Conservation (phyloP, 805 yeast species). For the Barnettozyma wickerhamii region DNA sequence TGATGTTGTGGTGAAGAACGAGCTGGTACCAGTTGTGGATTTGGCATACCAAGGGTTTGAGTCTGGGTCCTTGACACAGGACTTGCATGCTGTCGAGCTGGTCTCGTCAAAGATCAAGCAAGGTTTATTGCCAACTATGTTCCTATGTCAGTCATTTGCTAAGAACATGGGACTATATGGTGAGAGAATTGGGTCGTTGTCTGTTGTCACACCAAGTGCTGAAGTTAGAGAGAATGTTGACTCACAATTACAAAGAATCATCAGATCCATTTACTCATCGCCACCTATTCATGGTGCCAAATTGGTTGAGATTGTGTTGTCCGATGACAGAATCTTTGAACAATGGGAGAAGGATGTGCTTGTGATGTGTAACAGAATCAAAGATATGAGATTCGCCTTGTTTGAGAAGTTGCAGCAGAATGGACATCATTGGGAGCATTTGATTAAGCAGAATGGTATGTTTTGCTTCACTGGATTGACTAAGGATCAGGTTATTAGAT, state of each 20-base stretch:
- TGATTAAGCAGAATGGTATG: slow-evolving; percentile 92
- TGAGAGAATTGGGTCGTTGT: slow-evolving; percentile 86
- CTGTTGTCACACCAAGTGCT: slow-evolving; percentile 53
- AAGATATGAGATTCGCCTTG: slow-evolving; percentile 62
- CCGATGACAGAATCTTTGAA: slow-evolving; percentile 49
- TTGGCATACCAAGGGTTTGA: slow-evolving; percentile 96
- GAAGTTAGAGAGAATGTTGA: slow-evolving; percentile 49
- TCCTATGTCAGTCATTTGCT: slow-evolving; percentile 87
- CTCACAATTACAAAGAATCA: slow-evolving; percentile 78
- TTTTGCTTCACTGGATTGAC: slow-evolving; percentile 86
- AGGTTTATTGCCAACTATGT: slow-evolving; percentile 45
- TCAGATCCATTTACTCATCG: slow-evolving; percentile 85
- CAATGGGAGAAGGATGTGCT: slow-evolving; percentile 84
- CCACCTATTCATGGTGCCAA: slow-evolving; percentile 95
- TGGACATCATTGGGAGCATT: slow-evolving; percentile 77
- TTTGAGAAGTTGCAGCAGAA: slow-evolving; percentile 53
- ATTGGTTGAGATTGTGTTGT: slow-evolving; percentile 74
- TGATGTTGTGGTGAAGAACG: slow-evolving; percentile 51
- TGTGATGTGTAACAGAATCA: slow-evolving; percentile 74
- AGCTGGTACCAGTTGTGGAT: slow-evolving; percentile 79
- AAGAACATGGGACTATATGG: slow-evolving; percentile 95
- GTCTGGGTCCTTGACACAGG: slow-evolving; percentile 75
- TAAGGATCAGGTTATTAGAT: slow-evolving; percentile 62
- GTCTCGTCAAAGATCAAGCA: slow-evolving; percentile 35
- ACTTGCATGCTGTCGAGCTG: slow-evolving; percentile 52